Evolutionary conservation across 2,329 filamentous ascomycete species (phyloP), one percentile per base, ranked within the genome.

Genomic region (Fusarium secorum): DNA sequence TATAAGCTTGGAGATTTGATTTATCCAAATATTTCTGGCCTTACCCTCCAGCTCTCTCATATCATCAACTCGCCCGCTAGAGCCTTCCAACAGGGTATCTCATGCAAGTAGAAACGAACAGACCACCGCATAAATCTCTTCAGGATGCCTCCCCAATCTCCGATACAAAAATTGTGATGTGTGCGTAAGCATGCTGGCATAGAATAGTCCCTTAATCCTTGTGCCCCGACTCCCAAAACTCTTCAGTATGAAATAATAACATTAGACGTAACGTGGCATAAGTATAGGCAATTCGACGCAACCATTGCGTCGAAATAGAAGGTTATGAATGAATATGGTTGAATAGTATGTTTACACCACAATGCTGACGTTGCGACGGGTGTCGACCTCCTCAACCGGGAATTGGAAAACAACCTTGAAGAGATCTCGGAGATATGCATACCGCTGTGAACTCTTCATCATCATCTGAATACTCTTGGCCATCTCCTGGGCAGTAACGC

Each of bases 371-470:
- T 86, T 88, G 75, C 92, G 91, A 70, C 91, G 85, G 58, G 85
- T 83, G 49, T 91, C 89, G 2, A 89, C 91, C 75, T 97, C 94
- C 60, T 97, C 93, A 20, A 94, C 82, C 51, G 91, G 88, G 76
- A 95, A 95, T 7, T 93, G 92, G 79, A 97, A 97, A 5, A 97
- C 94, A 42, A 95, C 85, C 57, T 89, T 88, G 82, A 93, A 98
- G 18, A 98, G 84, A 75, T 97, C 94, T 53, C 89, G 86, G 69
- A 98, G 83, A 85, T 95, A 98, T 13, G 84, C 84, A 79, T 96
- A 96, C 74, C 94, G 89, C 61, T 80, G 76, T 32, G 86, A 86
- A 39, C 88, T 90, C 61, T 89, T 85, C 56, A 88, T 88, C 88
- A 97, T 93, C 84, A 91, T 91, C 56, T 87, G 85, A 11, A 97